Conservation (phyloP, 345 rosid genomes). For the Mallotus nudiflorus region DNA sequence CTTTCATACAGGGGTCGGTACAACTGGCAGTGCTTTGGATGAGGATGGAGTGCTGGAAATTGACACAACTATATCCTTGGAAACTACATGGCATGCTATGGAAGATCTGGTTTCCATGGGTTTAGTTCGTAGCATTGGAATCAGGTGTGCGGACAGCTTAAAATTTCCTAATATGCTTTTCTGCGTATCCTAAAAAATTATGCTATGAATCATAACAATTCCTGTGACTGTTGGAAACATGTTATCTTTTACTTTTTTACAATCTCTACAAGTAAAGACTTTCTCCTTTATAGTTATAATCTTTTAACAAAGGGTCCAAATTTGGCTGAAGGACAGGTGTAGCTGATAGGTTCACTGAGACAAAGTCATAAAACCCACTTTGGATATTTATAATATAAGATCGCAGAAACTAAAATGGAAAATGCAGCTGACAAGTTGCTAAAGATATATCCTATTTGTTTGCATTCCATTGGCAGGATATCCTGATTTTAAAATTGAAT, state of each 20-base stretch:
- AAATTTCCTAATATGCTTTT: neutral
- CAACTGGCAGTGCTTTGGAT: conserved; percentile 67
- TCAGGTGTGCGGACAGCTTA: conserved; percentile 42
- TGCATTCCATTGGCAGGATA: neutral
- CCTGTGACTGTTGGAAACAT: neutral
- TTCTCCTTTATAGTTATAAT: neutral
- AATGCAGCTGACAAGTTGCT: neutral
- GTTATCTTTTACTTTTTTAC: neutral
- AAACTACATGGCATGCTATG: conserved; percentile 90
- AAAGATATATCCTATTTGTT: neutral
- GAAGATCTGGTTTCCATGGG: conserved; percentile 86
- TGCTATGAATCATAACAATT: neutral
- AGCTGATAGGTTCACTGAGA: no score
- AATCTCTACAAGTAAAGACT: neutral
- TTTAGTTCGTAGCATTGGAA: conserved; percentile 84
- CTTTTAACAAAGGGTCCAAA: neutral
- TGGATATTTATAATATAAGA: no score
- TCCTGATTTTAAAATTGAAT: neutral
- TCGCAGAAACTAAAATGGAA: no score
- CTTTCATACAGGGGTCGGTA: conserved; percentile 60
- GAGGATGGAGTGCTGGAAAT: conserved; percentile 79
- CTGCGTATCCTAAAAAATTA: neutral
- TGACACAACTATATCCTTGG: conserved; percentile 74
- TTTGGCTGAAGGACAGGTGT: no score
- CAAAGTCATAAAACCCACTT: no score